Evolutionary conservation across 2,329 filamentous ascomycete genomes (phyloP).

Genomic region (Fusarium sacchari): DNA sequence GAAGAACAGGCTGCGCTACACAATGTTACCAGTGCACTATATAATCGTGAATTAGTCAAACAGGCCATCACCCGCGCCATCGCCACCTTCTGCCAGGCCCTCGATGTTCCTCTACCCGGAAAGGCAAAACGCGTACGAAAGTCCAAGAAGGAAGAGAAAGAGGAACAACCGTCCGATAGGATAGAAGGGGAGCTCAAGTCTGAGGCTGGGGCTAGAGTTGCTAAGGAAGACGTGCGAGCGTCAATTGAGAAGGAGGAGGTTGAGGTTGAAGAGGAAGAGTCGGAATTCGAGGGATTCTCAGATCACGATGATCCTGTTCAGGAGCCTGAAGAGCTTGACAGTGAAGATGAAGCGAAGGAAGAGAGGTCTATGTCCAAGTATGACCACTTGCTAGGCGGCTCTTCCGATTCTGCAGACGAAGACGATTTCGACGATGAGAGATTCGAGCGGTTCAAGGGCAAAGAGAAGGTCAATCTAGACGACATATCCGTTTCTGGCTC

Average conservation of each 20-base stretch:
- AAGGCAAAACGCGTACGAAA: conserved; percentile 48
- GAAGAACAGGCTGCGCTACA: conserved; percentile 63
- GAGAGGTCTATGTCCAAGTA: conserved; percentile 54
- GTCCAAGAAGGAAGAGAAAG: conserved; percentile 46
- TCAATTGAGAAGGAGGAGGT: conserved; percentile 33
- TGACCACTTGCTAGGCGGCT: conserved; percentile 57
- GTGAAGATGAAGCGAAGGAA: conserved; percentile 44
- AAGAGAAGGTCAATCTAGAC: conserved; percentile 51
- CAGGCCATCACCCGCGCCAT: conserved; percentile 61
- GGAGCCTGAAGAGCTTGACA: conserved; percentile 33
- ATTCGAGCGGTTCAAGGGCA: conserved; percentile 46
- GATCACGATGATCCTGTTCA: conserved; percentile 32
- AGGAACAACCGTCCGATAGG: conserved; percentile 44
- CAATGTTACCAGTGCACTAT: conserved; percentile 69
- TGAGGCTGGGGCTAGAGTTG: conserved; percentile 19
- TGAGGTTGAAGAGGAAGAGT: conserved; percentile 45
- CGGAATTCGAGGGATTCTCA: conserved; percentile 52
- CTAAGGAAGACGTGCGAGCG: conserved; percentile 31
- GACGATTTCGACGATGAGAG: conserved; percentile 51
- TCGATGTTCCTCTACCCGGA: conserved; percentile 60
- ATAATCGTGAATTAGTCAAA: conserved; percentile 62
- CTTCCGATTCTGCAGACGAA: conserved; percentile 53
- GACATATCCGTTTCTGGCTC: conserved; percentile 54
- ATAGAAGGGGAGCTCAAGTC: conserved; percentile 26
- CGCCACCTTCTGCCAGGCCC: conserved; percentile 57